Evolutionary conservation across 2,329 filamentous ascomycete genomes (phyloP), one percentile per base, ranked within the genome.

Genomic region (Hymenoscyphus albidus): DNA sequence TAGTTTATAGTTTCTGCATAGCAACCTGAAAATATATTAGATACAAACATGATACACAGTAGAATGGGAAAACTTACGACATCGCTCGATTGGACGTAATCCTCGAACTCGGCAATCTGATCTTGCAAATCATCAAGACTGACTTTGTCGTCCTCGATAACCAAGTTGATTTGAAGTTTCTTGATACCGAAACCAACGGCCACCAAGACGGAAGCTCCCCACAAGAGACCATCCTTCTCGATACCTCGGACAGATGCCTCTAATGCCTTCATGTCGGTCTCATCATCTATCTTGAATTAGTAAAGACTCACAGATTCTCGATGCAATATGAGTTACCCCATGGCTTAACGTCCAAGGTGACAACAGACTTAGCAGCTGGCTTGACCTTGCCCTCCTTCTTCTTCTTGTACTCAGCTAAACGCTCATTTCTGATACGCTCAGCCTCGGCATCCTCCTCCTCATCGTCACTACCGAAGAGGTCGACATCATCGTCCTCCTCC

Each of bases 121-220:
- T 92, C 88, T 85, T 97, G 87, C 73, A 99, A 88, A 69, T 97
- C 94, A 73, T 89, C 86, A 70, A 91, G 79, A 72, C 91, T 93
- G 77, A 99, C 80, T 87, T 97, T 97, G 72, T 98, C 94, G 78
- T 99, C 95, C 85, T 98, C 95, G 71, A 98, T 83, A 74, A 98
- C 93, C 73, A 98, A 81, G 89, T 92, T 98, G 85, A 99, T 96
- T 87, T 98, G 94, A 70, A 99, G 88, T 88, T 98, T 98, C 86
- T 91, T 95, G 85, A 99, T 96, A 85, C 95, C 95, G 85, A 92
- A 99, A 76, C 93, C 94, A 75, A 99, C 89, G 71, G 93, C 80
- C 61, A 96, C 89, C 71, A 97, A 84, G 85, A 95, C 91, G 79
- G 91, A 93, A 70, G 84, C 88, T 88, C 94, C 94, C 95, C 95